These are phyloP conservation scores for Paecilomyces dactylethromorphus DNA, from an alignment of 2,329 filamentous ascomycete genomes.

Conservation along the genomic window DNA sequence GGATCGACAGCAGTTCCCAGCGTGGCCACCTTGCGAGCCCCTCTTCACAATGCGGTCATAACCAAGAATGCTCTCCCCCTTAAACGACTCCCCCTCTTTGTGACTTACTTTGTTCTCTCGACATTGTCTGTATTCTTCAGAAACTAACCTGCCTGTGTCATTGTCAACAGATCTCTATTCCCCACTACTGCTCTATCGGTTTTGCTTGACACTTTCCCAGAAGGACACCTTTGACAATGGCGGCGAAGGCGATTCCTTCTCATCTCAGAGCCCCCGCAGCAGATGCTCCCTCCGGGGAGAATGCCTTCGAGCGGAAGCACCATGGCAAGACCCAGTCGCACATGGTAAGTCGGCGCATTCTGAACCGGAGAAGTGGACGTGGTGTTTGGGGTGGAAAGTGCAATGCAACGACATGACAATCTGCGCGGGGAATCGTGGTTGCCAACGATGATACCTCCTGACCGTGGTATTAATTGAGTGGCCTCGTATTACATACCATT, in stretches of 20 bases:
- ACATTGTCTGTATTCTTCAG: neutral
- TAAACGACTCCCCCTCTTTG: constrained; percentile 11
- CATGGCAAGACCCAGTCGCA: constrained; percentile 51
- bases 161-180: constrained; percentile 5
- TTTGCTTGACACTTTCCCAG: constrained; percentile 22
- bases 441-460: neutral
- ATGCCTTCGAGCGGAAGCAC: constrained; percentile 40
- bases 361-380: neutral
- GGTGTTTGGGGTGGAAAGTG: neutral
- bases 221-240: constrained; percentile 48
- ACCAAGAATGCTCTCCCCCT: constrained; percentile 1
- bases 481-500: neutral
- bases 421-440: neutral
- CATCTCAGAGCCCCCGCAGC: constrained; percentile 65
- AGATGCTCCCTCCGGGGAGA: constrained; percentile 25
- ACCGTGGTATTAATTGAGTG: neutral
- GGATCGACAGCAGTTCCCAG: constrained; percentile 17
- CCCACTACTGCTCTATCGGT: constrained; percentile 11
- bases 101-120: neutral
- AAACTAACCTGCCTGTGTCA: neutral
- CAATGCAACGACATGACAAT: neutral
- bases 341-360: constrained; percentile 40
- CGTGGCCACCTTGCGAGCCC: constrained; percentile 14
- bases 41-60: constrained; percentile 4
- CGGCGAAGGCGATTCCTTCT: constrained; percentile 70